Base-by-base conservation (phyloP, 257 asterid genomes). In the Ilex aquifolium region DNA sequence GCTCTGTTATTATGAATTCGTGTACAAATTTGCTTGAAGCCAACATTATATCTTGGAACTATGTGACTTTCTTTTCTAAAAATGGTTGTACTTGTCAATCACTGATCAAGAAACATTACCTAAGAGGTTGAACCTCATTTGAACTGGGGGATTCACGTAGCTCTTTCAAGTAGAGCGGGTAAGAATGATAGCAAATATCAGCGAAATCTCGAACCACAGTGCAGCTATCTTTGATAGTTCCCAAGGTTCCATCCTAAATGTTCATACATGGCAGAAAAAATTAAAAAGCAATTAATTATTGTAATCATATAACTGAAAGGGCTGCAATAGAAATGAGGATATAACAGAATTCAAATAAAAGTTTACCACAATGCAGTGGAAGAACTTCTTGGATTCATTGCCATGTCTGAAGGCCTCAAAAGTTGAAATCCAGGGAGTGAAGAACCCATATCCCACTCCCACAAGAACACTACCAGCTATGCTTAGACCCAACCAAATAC, bases 391-490 rank as follows among this genome's bases (percentile, higher is more conserved):
- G 60, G 81, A 76, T 52, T 74, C 82, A 55, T 76, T 83, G 6
- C 84, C 96, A 10, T 60, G 78, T 66, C 94, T 81, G 69, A 88
- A 88, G 73, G 98, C 98, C 78, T 91, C 96, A 48, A 91, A 91
- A 63, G 96, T 76, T 14, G 98, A 84, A 70, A 91, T 65, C 98
- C 95, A 88, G 9, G 98, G 98, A 71, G 95, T 73, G 71, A 91
- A 88, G 76, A 91, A 88, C 1, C 96, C 96, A 78, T 91, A 91
- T 52, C 98, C 98, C 29, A 86, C 65, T 60, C 92, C 98, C 65
- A 86, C 95, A 65, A 91, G 87, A 74, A 79, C 76, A 72, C 85
- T 86, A 44, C 78, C 84, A 72, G 88, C 95, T 75, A 88, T 74
- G 75, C 98, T 88, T 32, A 91, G 86, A 74, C 75, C 94, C 83